Evolutionary conservation across 2,329 filamentous ascomycete species (phyloP).

Genomic region (Lachnellula willkommii): DNA sequence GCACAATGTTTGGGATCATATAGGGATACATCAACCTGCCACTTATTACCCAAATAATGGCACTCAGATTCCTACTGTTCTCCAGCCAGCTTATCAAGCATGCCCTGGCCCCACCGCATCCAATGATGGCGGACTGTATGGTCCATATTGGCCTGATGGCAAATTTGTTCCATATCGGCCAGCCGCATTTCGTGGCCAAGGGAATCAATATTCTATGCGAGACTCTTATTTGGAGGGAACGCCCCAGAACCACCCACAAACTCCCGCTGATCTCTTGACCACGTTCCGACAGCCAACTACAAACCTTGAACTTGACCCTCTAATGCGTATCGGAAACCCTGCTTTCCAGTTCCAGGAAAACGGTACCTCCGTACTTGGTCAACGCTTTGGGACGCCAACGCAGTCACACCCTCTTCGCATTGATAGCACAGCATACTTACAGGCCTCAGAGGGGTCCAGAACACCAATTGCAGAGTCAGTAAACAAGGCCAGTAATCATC

Average conservation of each 20-base stretch:
- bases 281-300: constrained; percentile 11
- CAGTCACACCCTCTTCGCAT: constrained; percentile 3
- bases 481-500: constrained; percentile 31
- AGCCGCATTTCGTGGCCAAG: constrained; percentile 50
- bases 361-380: constrained; percentile 1
- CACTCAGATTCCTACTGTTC: constrained; percentile 51
- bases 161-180: constrained; percentile 49
- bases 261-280: constrained; percentile 9
- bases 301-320: constrained; percentile 9
- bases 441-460: constrained; percentile 16
- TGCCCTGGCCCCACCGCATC: constrained; percentile 53
- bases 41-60: constrained; percentile 32
- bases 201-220: constrained; percentile 29
- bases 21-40: constrained; percentile 20
- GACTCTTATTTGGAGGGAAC: constrained; percentile 7
- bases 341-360: constrained; percentile 5
- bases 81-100: constrained; percentile 54
- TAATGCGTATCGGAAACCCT: background rate
- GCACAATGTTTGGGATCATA: constrained; percentile 23
- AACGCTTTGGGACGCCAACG: constrained; percentile 2
- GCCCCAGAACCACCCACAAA: constrained; percentile 10
- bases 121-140: constrained; percentile 51
- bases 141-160: constrained; percentile 61
- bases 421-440: constrained; percentile 5
- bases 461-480: constrained; percentile 21